Evolutionary conservation across 495 filamentous ascomycete species (phyloP).

Genomic region (Sordaria brevicollis): DNA sequence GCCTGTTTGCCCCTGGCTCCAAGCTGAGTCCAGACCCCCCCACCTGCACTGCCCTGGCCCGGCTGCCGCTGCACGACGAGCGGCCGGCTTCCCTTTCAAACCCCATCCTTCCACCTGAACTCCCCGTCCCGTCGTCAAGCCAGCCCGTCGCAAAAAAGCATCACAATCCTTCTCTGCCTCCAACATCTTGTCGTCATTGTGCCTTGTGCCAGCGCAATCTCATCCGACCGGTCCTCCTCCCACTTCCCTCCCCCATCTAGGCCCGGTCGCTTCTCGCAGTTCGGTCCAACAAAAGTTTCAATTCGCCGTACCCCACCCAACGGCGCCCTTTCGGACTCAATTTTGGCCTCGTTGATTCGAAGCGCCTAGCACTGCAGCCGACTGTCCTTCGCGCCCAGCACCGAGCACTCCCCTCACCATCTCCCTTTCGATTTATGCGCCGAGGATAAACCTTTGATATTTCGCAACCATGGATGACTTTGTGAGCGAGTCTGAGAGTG

Average conservation of each 20-base stretch:
- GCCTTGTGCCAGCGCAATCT: neutral
- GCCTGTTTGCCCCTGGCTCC: neutral
- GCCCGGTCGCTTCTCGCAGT: neutral
- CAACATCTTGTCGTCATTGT: neutral
- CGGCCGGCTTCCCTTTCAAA: neutral
- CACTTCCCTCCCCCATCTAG: neutral
- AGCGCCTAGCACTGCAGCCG: neutral
- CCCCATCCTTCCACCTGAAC: neutral
- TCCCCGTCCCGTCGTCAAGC: neutral
- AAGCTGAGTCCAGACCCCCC: neutral
- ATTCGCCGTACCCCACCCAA: neutral
- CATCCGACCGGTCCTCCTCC: neutral
- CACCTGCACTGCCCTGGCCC: neutral
- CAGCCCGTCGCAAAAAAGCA: neutral
- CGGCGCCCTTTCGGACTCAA: neutral
- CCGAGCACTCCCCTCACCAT: neutral
- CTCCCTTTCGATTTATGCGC: neutral
- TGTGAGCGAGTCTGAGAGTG: slow-evolving; percentile 93
- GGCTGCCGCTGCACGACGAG: neutral
- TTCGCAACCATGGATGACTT: slow-evolving; percentile 73
- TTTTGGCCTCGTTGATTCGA: neutral
- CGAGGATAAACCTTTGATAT: neutral
- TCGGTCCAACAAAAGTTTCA: neutral
- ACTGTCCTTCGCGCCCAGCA: neutral
- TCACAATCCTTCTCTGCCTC: neutral